phyloP scores from a whole-genome alignment of 2,329 filamentous ascomycete genomes.

The Coniochaeta sp. region DNA sequence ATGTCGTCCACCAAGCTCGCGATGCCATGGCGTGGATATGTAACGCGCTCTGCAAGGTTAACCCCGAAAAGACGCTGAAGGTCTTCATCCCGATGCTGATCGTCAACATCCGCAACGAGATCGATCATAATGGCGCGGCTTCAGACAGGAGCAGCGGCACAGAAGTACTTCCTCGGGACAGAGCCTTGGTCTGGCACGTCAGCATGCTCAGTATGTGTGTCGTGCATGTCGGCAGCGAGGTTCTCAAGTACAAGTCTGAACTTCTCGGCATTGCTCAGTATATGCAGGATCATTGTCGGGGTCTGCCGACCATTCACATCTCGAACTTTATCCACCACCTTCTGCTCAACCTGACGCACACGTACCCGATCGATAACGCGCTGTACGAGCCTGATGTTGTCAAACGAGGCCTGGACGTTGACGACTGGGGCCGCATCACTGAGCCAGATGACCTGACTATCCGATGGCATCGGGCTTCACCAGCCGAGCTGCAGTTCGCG shows the following conservation, averaged over 20 bases:
- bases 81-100: slow-evolving; percentile 86
- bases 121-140: slow-evolving; percentile 91
- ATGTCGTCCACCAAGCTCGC: slow-evolving; percentile 92
- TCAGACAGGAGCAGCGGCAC: slow-evolving; percentile 90
- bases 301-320: slow-evolving; percentile 88
- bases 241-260: slow-evolving; percentile 81
- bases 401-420: slow-evolving; percentile 61
- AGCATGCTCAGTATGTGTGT: slow-evolving; percentile 98
- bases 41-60: slow-evolving; percentile 92
- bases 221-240: slow-evolving; percentile 86
- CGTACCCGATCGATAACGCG: slow-evolving; percentile 83
- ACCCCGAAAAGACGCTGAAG: slow-evolving; percentile 87
- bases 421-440: slow-evolving; percentile 79
- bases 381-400: slow-evolving; percentile 77
- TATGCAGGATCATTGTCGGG: slow-evolving; percentile 94
- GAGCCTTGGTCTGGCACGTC: slow-evolving; percentile 92
- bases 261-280: slow-evolving; percentile 86
- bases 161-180: slow-evolving; percentile 86
- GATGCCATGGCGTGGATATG: slow-evolving; percentile 99
- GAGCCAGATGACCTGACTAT: slow-evolving; percentile 71
- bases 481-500: slow-evolving; percentile 79
- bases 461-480: slow-evolving; percentile 80
- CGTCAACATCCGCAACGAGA: slow-evolving; percentile 88
- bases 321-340: slow-evolving; percentile 98
- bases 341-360: slow-evolving; percentile 87